Evolutionary conservation across 2,329 filamentous ascomycete species (phyloP).

Genomic region (Phyllachora maydis): DNA sequence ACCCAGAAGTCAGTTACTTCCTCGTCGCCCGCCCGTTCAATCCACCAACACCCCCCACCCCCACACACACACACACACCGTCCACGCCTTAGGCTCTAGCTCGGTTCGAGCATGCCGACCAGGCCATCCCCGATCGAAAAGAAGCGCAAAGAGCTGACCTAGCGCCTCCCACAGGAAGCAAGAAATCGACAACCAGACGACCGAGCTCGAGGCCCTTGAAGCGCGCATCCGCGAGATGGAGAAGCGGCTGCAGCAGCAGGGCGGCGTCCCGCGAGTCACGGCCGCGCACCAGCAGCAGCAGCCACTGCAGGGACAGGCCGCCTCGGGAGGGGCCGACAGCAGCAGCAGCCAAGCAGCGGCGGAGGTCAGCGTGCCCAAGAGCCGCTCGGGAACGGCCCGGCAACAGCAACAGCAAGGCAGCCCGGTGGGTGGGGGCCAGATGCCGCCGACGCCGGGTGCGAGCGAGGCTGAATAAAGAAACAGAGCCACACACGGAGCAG

Average conservation of each 20-base stretch:
- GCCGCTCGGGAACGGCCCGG: slow-evolving; percentile 31
- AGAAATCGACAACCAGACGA: slow-evolving; percentile 49
- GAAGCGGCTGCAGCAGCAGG: slow-evolving; percentile 33
- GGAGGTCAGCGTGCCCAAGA: slow-evolving; percentile 21
- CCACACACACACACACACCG: slow-evolving; percentile 1
- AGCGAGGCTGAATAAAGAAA: slow-evolving; percentile 46
- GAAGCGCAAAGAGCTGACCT: slow-evolving; percentile 1
- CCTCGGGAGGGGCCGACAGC: no score
- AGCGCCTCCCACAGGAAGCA: slow-evolving; percentile 44
- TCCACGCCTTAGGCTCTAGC: neutral
- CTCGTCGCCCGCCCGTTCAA: slow-evolving; percentile 2
- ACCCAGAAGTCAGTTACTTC: slow-evolving; percentile 51
- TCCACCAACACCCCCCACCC: slow-evolving; percentile 1
- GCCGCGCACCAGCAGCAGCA: slow-evolving; percentile 9
- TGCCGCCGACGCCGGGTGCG: slow-evolving; percentile 38
- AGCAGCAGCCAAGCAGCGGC: slow-evolving; percentile 7
- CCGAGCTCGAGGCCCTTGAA: slow-evolving; percentile 74
- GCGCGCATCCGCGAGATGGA: slow-evolving; percentile 71
- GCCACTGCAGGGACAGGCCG: no score
- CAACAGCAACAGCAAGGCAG: slow-evolving; percentile 25
- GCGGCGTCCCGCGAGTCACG: slow-evolving; percentile 2
- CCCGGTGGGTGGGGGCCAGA: slow-evolving; percentile 34
- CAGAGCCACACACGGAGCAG: no score
- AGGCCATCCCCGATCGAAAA: no score
- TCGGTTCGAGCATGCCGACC: no score